Percentiles rank a stretch among this genome's conserved stretches.
Conservation (phyloP, 2,329 filamentous ascomycete genomes). For the Sordariomycetes sp. region DNA sequence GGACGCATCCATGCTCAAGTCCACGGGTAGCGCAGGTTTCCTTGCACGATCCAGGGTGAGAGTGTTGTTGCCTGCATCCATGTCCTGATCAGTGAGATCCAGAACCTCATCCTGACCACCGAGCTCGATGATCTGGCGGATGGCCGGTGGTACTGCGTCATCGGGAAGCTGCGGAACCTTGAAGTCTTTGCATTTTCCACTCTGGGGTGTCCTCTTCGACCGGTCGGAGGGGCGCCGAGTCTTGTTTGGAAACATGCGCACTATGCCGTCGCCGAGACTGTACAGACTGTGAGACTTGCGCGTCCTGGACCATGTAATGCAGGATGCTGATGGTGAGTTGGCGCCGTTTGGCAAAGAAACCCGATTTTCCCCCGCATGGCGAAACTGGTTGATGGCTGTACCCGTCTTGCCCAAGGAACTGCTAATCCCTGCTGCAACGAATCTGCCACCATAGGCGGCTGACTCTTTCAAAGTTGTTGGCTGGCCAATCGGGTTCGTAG, state of each 20-base stretch:
- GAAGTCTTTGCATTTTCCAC: conserved; percentile 55
- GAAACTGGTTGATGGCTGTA: conserved; percentile 58
- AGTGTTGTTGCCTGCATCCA: conserved; percentile 46
- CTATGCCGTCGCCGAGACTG: conserved; percentile 54
- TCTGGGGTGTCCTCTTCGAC: conserved; percentile 42
- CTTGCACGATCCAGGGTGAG: conserved; percentile 36
- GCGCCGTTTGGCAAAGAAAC: conserved; percentile 54
- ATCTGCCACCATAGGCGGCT: conserved; percentile 61
- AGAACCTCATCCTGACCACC: conserved; percentile 46
- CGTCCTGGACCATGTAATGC: conserved; percentile 56
- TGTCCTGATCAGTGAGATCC: conserved; percentile 41
- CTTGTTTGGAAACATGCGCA: conserved; percentile 57
- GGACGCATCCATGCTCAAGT: conserved; percentile 47
- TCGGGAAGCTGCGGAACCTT: conserved; percentile 56
- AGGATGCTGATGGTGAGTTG: conserved; percentile 45
- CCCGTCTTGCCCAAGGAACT: conserved; percentile 68
- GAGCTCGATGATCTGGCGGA: conserved; percentile 41
- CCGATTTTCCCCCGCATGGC: conserved; percentile 68
- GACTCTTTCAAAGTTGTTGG: conserved; percentile 40
- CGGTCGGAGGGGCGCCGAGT: conserved; percentile 44
- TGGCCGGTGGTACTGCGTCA: conserved; percentile 44
- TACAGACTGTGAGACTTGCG: conserved; percentile 54
- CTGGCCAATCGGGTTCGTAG: conserved; percentile 25
- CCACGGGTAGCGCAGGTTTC: conserved; percentile 21
- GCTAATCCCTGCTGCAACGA: conserved; percentile 64